These are phyloP conservation scores for Parasitella parasitica DNA, from an alignment of 371 early-diverging fungal species.

Conservation along the genomic window DNA sequence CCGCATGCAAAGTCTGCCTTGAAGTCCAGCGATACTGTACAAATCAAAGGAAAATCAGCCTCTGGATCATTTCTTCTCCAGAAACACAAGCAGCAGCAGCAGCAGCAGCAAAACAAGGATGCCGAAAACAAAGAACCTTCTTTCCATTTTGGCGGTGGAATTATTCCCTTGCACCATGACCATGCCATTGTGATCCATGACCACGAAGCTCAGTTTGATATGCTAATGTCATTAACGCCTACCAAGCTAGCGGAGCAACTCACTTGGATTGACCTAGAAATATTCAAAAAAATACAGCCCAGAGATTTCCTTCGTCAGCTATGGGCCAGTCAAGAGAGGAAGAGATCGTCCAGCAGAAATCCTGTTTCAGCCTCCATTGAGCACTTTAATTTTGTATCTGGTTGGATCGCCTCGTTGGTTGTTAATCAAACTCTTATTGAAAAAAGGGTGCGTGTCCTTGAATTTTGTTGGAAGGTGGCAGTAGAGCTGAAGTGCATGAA, in stretches of 20 bases:
- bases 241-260: constrained; percentile 61
- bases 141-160: not conserved
- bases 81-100: not conserved
- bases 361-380: constrained; percentile 50
- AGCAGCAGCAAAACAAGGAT: not conserved
- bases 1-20: too few species aligned
- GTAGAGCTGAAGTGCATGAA: constrained; percentile 57
- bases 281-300: constrained; percentile 48
- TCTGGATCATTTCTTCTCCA: not conserved
- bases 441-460: constrained; percentile 56
- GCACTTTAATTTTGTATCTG: constrained; percentile 59
- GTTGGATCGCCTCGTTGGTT: constrained; percentile 67
- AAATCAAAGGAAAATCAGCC: not conserved
- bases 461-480: constrained; percentile 62
- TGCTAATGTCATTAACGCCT: constrained; percentile 10
- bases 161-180: not conserved
- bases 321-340: constrained; percentile 21
- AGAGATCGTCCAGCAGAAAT: constrained; percentile 16
- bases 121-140: not conserved
- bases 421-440: constrained; percentile 54
- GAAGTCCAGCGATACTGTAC: not conserved
- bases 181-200: not conserved
- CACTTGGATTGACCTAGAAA: constrained; percentile 54
- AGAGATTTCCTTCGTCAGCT: constrained; percentile 56
- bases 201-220: not conserved